phyloP scores from a whole-genome alignment of 495 filamentous ascomycete species.

The Staphylotrichum tortipilum region DNA sequence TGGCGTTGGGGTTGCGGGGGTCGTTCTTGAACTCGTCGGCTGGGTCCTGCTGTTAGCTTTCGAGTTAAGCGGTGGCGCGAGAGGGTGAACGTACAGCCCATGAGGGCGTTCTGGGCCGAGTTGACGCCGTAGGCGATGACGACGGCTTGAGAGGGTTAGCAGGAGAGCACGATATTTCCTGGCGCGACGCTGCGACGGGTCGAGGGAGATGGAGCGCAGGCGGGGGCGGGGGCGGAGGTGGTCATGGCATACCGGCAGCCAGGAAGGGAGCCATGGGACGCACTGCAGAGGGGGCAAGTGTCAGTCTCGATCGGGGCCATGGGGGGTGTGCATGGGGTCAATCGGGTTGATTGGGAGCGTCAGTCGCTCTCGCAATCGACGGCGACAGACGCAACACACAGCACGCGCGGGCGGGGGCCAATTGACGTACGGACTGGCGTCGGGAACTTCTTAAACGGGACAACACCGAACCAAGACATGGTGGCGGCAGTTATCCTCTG shows the following conservation, averaged over 20 bases:
- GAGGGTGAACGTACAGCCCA: slow-evolving; percentile 54
- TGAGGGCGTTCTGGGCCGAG: slow-evolving; percentile 59
- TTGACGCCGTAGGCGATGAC: slow-evolving; percentile 85
- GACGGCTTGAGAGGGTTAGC: slow-evolving; percentile 54
- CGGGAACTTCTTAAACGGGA: slow-evolving; percentile 78
- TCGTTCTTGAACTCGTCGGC: slow-evolving; percentile 93
- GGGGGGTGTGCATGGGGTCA: too few species aligned
- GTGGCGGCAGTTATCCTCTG: slow-evolving; percentile 36
- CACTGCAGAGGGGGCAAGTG: too few species aligned
- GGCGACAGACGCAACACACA: too few species aligned
- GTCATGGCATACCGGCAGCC: slow-evolving; percentile 69
- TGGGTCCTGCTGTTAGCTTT: slow-evolving; percentile 35
- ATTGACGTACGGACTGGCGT: slow-evolving; percentile 69
- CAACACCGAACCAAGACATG: slow-evolving; percentile 65
- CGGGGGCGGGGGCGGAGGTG: not conserved
- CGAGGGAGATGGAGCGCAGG: not conserved
- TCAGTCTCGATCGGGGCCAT: too few species aligned
- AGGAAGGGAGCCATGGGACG: slow-evolving; percentile 86
- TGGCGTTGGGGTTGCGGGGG: slow-evolving; percentile 73
- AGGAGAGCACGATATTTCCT: too few species aligned
- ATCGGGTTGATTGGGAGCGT: too few species aligned
- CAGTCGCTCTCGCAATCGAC: too few species aligned
- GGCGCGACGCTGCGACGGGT: not conserved
- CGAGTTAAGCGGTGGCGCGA: not conserved
- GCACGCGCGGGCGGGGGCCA: too few species aligned